Evolutionary conservation across 495 filamentous ascomycete species (phyloP), one percentile per base, ranked within the genome.

Genomic region (Penicillium cataractarum): DNA sequence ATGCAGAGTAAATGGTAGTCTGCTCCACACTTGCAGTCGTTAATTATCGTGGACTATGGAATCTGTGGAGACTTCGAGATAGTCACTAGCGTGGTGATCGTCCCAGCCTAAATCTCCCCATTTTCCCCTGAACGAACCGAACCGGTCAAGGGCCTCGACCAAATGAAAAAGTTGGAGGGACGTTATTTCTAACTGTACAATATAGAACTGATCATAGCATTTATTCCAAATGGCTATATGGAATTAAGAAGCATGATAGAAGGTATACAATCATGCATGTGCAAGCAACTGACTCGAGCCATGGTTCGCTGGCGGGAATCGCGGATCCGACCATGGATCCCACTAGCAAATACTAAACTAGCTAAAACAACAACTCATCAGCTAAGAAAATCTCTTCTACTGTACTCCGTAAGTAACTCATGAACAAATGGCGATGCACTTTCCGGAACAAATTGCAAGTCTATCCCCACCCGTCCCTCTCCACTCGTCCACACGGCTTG

Each of bases 1-100:
- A 35, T 37, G 29, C 15, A n/a, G 1, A 17, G 37, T 40, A 6
- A 17, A 40, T 40, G 17, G 13, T n/a, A 17, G 13, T 15, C 6
- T 40, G 17, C 12, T n/a, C 17, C 5, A 17, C 17, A n/a, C n/a
- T n/a, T n/a, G n/a, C n/a, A 40, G 37, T 7, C 7, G 7, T 31
- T 7, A 31, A 31, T 31, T 31, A 31, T 31, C 29, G 29, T 3
- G 29, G 29, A 31, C 29, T 7, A 31, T 7, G 7, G 29, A 31
- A 31, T 39, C 35, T 15, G 35, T 39, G 13, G 9, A 39, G 13
- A 3, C 12, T 15, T 3, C 3, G 9, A 39, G 15, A 31, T 31
- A 3, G 19, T 57, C 27, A 35, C 32, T 60, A 63, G 56, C 40
- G 50, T 32, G 27, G 26, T 26, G 56, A 56, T 60, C 61, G 56